A percentile compares a stretch with the other conserved stretches of the same genome.
Conservation (phyloP, 2,329 filamentous ascomycete genomes). For the Exserohilum rostratum region DNA sequence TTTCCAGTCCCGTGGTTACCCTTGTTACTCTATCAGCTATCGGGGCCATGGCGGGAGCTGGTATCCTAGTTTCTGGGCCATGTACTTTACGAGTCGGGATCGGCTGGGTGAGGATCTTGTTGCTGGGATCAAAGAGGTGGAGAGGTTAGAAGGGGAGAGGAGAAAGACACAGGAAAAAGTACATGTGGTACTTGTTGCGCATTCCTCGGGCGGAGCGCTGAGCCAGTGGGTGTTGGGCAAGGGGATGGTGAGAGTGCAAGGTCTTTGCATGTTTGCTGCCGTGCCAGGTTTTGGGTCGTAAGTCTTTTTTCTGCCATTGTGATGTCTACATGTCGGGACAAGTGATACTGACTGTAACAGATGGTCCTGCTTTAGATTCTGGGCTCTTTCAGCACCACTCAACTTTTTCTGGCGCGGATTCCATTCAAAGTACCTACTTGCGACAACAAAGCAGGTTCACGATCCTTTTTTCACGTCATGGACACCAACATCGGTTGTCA, state of each 20-base stretch:
- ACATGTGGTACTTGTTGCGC: conserved; percentile 56
- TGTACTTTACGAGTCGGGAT: conserved; percentile 54
- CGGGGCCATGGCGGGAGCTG: conserved; percentile 62
- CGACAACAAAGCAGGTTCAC: conserved; percentile 56
- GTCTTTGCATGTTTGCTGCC: conserved; percentile 55
- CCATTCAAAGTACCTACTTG: conserved; percentile 58
- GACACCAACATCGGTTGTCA: conserved; percentile 51
- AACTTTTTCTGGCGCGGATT: conserved; percentile 55
- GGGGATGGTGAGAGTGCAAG: conserved; percentile 50
- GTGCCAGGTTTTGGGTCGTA: conserved; percentile 59
- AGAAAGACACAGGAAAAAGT: conserved; percentile 21
- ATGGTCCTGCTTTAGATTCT: conserved; percentile 34
- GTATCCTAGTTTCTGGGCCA: conserved; percentile 56
- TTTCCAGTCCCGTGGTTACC: conserved; percentile 53
- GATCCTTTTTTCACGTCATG: conserved; percentile 58
- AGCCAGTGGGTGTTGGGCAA: conserved; percentile 57
- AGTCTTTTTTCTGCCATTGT: no score
- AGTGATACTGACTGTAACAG: conserved; percentile 7
- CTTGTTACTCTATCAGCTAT: conserved; percentile 60
- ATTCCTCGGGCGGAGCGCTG: conserved; percentile 60
- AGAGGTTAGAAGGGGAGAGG: conserved; percentile 41
- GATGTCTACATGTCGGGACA: no score
- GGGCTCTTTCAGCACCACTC: conserved; percentile 28
- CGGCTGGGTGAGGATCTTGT: conserved; percentile 52
- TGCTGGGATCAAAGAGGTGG: conserved; percentile 46